Base-by-base conservation (phyloP, 805 yeast species). In the Nakazawaea sp. region DNA sequence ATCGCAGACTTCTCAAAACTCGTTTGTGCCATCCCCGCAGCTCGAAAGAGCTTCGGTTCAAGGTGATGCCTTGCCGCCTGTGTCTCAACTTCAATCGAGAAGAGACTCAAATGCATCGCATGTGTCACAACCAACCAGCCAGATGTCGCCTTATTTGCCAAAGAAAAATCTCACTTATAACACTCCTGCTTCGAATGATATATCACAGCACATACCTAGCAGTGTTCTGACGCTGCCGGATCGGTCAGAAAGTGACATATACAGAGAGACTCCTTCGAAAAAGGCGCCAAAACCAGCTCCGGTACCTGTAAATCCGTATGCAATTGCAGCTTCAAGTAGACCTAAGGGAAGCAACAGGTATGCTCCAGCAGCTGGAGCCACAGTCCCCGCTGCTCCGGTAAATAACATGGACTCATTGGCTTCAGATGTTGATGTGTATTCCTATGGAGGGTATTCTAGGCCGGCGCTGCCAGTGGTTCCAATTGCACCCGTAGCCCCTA, bases 241-340 rank as follows among this genome's bases (percentile, higher is more conserved):
- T 9, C 32, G 23, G 12, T 30, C 38, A 2, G 30, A 19, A 3
- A 5, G 3, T 19, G 38, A 33, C 17, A 29, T 38, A 5, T 33
- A 33, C 24, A 27, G 24, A 1, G 41, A 33, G 19, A 29, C 37
- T 12, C 41, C 41, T 11, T 38, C 37, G 4, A 33, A 38, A n/a
- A 24, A 20, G 13, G 20, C 18, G 6, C 13, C n/a, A 4, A 32
- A 18, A 11, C 5, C 31, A 12, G n/a, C 32, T 8, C 33, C 40
- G 5, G 9, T 8, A 4, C 40, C 35, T 7, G 33, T 25, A n/a
- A 33, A 33, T 33, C 29, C 42, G 9, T 30, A 34, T 13, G 35
- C 35, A 4, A 16, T 18, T 13, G n/a, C 17, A 20, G 25, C 21
- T 18, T 13, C 17, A 11, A 8, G 4, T 6, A 24, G 15, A 9